phyloP scores from a whole-genome alignment of 2,329 filamentous ascomycete genomes.

The Ascochyta koolunga region DNA sequence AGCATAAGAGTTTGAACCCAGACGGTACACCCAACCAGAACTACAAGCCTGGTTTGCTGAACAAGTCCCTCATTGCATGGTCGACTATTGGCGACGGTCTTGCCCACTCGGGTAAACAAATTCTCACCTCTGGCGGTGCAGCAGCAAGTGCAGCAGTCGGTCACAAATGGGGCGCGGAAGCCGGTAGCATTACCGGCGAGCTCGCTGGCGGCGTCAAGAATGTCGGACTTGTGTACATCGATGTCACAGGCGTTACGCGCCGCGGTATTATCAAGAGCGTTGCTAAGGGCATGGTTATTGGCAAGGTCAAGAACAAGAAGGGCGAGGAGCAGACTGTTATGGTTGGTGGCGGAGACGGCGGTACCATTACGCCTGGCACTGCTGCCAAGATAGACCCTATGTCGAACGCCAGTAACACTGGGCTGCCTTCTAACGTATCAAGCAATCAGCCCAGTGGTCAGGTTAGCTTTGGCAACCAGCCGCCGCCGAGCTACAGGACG shows the following conservation, averaged over 20 bases:
- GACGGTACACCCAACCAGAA: constrained; percentile 67
- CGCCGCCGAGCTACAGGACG: constrained; percentile 42
- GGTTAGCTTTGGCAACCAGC: constrained; percentile 45
- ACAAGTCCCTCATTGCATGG: constrained; percentile 96
- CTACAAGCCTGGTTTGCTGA: constrained; percentile 91
- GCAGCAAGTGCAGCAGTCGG: constrained; percentile 86
- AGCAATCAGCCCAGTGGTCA: constrained; percentile 33
- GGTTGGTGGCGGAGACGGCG: constrained; percentile 70
- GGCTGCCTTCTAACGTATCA: constrained; percentile 33
- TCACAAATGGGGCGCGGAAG: constrained; percentile 89
- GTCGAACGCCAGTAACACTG: constrained; percentile 37
- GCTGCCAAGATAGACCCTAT: constrained; percentile 47
- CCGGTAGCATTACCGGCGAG: constrained; percentile 75
- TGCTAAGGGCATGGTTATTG: constrained; percentile 91
- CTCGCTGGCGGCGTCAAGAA: constrained; percentile 91
- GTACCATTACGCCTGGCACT: constrained; percentile 48
- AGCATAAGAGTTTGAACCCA: constrained; percentile 68
- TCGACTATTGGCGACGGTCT: constrained; percentile 93
- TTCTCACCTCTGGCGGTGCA: constrained; percentile 74
- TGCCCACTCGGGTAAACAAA: constrained; percentile 79
- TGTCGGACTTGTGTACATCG: constrained; percentile 95
- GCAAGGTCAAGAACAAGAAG: constrained; percentile 75
- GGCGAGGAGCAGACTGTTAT: constrained; percentile 69
- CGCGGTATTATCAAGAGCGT: constrained; percentile 92
- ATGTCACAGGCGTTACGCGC: constrained; percentile 89